Evolutionary conservation across 345 rosid genomes (phyloP).

Genomic region (Pelargonium nanum): DNA sequence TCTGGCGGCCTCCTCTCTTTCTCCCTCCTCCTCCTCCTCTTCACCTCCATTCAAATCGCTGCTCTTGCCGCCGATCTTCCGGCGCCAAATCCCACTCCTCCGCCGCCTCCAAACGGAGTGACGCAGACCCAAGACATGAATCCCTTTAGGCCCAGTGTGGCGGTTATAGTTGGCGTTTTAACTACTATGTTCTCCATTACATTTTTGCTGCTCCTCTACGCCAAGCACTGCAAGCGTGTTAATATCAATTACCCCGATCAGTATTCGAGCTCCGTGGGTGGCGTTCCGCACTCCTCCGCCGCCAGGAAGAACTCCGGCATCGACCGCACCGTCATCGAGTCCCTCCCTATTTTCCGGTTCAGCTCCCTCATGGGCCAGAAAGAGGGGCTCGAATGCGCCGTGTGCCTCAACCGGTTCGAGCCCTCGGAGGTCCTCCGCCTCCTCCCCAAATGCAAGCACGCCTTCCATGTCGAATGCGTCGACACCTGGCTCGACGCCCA

Average conservation of each 20-base stretch:
- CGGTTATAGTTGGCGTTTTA: slow-evolving; percentile 47
- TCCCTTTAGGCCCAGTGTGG: slow-evolving; percentile 53
- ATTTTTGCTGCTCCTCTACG: slow-evolving; percentile 68
- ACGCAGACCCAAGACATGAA: slow-evolving; percentile 13
- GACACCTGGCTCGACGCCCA: slow-evolving; percentile 96
- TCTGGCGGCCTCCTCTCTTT: slow-evolving; percentile 1
- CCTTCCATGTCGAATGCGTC: slow-evolving; percentile 86
- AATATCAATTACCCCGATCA: slow-evolving; percentile 9
- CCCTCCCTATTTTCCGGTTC: slow-evolving; percentile 76
- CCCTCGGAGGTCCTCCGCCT: slow-evolving; percentile 47
- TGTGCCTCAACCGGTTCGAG: slow-evolving; percentile 60
- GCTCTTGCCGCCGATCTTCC: neutral
- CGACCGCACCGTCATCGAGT: slow-evolving; percentile 58
- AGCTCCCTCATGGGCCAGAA: slow-evolving; percentile 60
- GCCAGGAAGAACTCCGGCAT: slow-evolving; percentile 66
- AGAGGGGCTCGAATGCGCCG: slow-evolving; percentile 79
- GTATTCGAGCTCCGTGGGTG: neutral
- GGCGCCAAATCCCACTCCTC: slow-evolving; percentile 5
- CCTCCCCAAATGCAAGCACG: slow-evolving; percentile 84
- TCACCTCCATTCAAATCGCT: slow-evolving; percentile 1
- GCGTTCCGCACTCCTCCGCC: neutral
- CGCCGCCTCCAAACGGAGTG: slow-evolving; percentile 13
- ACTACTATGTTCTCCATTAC: slow-evolving; percentile 62
- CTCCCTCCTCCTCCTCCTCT: neutral
- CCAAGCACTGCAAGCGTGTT: slow-evolving; percentile 55